A percentile compares a stretch with the other conserved stretches of the same genome.
Evolutionary conservation across 2,329 filamentous ascomycete genomes (phyloP).

Genomic region (Aspergillus thermomutatus): DNA sequence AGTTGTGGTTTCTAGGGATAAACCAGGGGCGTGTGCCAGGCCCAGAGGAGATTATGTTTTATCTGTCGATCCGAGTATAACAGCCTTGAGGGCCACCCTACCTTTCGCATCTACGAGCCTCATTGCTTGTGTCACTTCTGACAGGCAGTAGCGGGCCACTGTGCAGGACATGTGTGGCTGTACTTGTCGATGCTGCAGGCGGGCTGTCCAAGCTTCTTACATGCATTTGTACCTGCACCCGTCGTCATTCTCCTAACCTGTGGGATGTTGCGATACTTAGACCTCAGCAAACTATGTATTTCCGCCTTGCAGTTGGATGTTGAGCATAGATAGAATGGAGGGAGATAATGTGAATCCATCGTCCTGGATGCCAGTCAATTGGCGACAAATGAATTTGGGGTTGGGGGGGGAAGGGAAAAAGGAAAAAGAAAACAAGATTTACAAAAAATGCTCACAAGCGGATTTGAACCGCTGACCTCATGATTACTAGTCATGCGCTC

Average conservation of each 20-base stretch:
- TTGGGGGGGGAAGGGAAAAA: not conserved
- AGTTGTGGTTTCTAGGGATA: not conserved
- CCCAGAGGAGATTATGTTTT: no score
- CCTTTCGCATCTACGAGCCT: no score
- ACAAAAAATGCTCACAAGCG: constrained; percentile 29
- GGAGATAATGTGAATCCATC: no score
- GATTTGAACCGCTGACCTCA: constrained; percentile 37
- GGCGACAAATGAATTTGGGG: no score
- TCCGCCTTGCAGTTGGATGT: not conserved
- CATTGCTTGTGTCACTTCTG: no score
- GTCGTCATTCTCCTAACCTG: not conserved
- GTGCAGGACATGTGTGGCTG: not conserved
- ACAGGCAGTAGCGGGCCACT: no score
- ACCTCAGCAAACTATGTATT: not conserved
- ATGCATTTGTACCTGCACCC: not conserved
- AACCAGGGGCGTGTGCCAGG: no score
- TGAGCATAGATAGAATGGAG: no score
- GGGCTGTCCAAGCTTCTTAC: not conserved
- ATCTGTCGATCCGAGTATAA: no score
- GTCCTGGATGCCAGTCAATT: no score
- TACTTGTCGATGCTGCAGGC: not conserved
- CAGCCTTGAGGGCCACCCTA: no score
- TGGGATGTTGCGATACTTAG: no score
- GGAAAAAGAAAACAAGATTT: constrained; percentile 6
- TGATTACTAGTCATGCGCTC: constrained; percentile 38